Conservation (phyloP, 352 stramenopile species). For the Phytophthora ramorum region DNA sequence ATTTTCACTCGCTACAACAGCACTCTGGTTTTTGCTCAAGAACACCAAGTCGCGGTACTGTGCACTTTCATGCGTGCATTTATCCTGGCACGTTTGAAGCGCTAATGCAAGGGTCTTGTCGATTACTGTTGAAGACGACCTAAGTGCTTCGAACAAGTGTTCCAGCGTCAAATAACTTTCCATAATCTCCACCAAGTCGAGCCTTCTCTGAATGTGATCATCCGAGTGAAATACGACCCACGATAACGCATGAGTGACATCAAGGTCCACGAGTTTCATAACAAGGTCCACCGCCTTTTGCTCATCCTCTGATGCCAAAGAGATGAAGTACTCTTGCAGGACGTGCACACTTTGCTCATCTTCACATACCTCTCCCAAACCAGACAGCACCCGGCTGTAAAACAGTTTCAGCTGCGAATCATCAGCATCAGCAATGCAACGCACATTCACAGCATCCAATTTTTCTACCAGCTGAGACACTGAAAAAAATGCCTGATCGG, state of each 20-base stretch:
- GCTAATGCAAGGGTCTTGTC: slow-evolving; percentile 33
- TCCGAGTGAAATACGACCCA: slow-evolving; percentile 74
- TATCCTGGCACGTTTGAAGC: slow-evolving; percentile 12
- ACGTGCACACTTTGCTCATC: slow-evolving; percentile 45
- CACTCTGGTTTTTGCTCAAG: slow-evolving; percentile 40
- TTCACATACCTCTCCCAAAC: slow-evolving; percentile 67
- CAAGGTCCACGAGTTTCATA: slow-evolving; percentile 64
- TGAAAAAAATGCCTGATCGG: slow-evolving; percentile 36
- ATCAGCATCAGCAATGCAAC: slow-evolving; percentile 24
- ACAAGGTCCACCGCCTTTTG: slow-evolving; percentile 42
- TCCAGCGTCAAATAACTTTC: slow-evolving; percentile 61
- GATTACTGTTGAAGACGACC: slow-evolving; percentile 25
- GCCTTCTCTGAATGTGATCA: slow-evolving; percentile 21
- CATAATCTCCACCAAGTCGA: slow-evolving; percentile 41
- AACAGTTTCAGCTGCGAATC: slow-evolving; percentile 36
- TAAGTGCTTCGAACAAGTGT: slow-evolving; percentile 52
- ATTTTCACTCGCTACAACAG: slow-evolving; percentile 8
- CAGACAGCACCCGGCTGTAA: slow-evolving; percentile 58
- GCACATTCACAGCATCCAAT: slow-evolving; percentile 58
- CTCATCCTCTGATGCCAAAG: slow-evolving; percentile 35
- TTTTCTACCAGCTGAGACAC: slow-evolving; percentile 53
- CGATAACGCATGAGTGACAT: slow-evolving; percentile 76
- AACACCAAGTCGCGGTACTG: slow-evolving; percentile 50
- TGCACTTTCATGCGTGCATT: slow-evolving; percentile 15
- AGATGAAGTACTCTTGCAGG: slow-evolving; percentile 51